A percentile compares a stretch with the other conserved stretches of the same genome.
These are phyloP conservation scores for Ustilago sp. DNA, from an alignment of 1,284 basidiomycete species.

Conservation along the genomic window DNA sequence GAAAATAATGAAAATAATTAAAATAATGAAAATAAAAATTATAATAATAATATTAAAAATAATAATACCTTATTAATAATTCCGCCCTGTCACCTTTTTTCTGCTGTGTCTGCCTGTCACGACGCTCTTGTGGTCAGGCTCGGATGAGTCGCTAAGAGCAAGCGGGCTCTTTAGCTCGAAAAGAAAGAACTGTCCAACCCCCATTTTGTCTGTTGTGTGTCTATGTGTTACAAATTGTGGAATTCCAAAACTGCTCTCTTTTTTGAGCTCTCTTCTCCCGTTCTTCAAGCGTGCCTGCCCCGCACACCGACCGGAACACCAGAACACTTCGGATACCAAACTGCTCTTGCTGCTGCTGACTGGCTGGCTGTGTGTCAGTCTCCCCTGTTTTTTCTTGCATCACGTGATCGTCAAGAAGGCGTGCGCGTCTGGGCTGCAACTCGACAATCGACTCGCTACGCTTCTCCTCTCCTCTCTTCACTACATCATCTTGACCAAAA, in stretches of 20 bases:
- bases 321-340: neutral
- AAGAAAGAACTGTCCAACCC: too few relatives aligned
- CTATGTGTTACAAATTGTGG: neutral
- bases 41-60: too few relatives aligned
- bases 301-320: neutral
- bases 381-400: neutral
- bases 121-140: neutral
- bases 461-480: too few relatives aligned
- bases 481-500: too few relatives aligned
- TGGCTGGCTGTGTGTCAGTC: neutral
- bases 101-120: neutral
- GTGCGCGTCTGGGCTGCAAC: too few relatives aligned
- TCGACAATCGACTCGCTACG: too few relatives aligned
- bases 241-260: neutral
- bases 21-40: too few relatives aligned
- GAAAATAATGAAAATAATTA: too few relatives aligned
- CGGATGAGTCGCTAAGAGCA: too few relatives aligned
- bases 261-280: neutral
- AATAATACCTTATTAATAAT: too few relatives aligned
- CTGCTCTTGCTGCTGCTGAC: neutral
- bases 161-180: too few relatives aligned
- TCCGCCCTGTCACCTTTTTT: neutral
- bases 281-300: slow-evolving; percentile 5
- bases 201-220: neutral
- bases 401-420: too few relatives aligned